These are phyloP conservation scores for Leishmania guyanensis DNA, from an alignment of 208 protist species.

Conservation along the genomic window DNA sequence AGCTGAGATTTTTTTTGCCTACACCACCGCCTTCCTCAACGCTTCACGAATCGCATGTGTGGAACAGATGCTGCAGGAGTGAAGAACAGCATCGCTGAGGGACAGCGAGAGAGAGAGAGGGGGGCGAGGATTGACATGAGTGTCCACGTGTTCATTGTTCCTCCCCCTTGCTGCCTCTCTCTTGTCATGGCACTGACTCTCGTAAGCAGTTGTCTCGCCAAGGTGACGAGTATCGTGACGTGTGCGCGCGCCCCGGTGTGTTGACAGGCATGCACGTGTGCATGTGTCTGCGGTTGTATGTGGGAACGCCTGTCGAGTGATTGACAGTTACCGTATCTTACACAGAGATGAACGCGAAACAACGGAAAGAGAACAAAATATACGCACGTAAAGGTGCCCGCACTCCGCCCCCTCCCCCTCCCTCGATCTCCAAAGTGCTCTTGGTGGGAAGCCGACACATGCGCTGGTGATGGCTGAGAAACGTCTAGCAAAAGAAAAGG, in stretches of 20 bases:
- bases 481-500: no score
- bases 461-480: not conserved
- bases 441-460: not conserved
- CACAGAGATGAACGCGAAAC: not conserved
- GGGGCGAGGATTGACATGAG: not conserved
- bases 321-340: not conserved
- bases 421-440: not conserved
- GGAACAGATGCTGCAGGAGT: conserved; percentile 76
- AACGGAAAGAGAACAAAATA: not conserved
- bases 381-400: not conserved
- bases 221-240: not conserved
- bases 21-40: conserved; percentile 64
- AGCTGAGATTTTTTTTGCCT: conserved; percentile 67
- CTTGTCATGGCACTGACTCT: not conserved
- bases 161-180: not conserved
- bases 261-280: not conserved
- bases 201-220: not conserved
- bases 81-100: not conserved
- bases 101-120: not conserved
- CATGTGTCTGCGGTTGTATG: not conserved
- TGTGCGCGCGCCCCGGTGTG: not conserved
- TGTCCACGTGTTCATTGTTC: not conserved
- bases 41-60: conserved; percentile 80
- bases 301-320: not conserved
- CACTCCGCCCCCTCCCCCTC: not conserved